Evolutionary conservation across 2,329 filamentous ascomycete species (phyloP).

Genomic region (Beauveria bassiana): DNA sequence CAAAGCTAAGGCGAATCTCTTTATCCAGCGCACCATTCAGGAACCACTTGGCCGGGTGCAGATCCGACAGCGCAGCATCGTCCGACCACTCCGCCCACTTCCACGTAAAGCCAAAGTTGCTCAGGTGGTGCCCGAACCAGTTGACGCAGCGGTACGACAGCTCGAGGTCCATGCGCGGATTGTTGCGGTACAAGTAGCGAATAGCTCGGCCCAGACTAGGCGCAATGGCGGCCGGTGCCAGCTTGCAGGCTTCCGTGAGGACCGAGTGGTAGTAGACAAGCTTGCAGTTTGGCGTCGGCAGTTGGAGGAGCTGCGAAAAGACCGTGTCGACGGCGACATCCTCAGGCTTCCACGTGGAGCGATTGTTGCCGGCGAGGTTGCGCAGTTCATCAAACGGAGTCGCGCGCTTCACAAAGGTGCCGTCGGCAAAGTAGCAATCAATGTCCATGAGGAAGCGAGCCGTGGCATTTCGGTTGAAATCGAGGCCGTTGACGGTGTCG

Average conservation of each 20-base stretch:
- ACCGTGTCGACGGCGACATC: slow-evolving; percentile 96
- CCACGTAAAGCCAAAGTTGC: slow-evolving; percentile 99
- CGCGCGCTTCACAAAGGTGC: slow-evolving; percentile 87
- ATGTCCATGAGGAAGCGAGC: slow-evolving; percentile 89
- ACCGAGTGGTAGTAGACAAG: slow-evolving; percentile 94
- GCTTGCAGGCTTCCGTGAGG: slow-evolving; percentile 90
- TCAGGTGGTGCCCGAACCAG: slow-evolving; percentile 96
- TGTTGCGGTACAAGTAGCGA: slow-evolving; percentile 77
- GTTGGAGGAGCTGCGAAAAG: slow-evolving; percentile 87
- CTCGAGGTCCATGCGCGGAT: slow-evolving; percentile 79
- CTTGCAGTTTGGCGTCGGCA: slow-evolving; percentile 84
- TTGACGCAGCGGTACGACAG: slow-evolving; percentile 82
- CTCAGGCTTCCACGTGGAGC: slow-evolving; percentile 91
- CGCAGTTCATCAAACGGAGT: slow-evolving; percentile 86
- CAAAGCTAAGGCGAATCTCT: slow-evolving; percentile 93
- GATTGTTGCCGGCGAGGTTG: slow-evolving; percentile 53
- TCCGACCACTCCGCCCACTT: slow-evolving; percentile 98
- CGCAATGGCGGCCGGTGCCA: slow-evolving; percentile 92
- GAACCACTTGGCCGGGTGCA: slow-evolving; percentile 89
- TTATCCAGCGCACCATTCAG: slow-evolving; percentile 88
- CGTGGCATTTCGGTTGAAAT: slow-evolving; percentile 83
- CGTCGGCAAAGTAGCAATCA: slow-evolving; percentile 86
- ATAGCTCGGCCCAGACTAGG: slow-evolving; percentile 91
- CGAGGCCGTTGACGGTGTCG: slow-evolving; percentile 88
- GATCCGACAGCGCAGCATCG: slow-evolving; percentile 66